Conservation (phyloP, 495 filamentous ascomycete genomes). For the Xylaria flabelliformis region DNA sequence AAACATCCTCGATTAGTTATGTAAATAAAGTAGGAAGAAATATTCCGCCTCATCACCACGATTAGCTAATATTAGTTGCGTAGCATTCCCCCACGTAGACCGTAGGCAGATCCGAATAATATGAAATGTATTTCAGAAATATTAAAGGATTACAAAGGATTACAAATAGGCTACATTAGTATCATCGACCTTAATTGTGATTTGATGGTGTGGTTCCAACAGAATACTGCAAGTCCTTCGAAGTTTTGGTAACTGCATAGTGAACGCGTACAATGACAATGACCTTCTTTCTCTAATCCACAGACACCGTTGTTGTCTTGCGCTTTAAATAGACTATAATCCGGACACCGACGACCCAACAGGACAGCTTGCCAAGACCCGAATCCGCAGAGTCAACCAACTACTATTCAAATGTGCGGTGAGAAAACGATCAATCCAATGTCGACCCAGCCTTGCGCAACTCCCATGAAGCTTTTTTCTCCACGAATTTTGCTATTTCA, state of each 20-base stretch:
- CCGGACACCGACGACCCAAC: conserved; percentile 7
- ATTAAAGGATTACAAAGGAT: not conserved
- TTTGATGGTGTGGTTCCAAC: not conserved
- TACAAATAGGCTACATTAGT: not conserved
- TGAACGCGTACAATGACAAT: not conserved
- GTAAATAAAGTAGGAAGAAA: not conserved
- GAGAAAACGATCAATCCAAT: not conserved
- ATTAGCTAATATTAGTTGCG: not conserved
- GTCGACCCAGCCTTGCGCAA: not conserved
- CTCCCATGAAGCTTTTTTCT: not conserved
- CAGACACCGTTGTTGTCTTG: not conserved
- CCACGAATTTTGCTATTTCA: not conserved
- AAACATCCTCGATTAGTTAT: not conserved
- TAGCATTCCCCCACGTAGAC: not conserved
- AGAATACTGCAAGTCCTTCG: not conserved
- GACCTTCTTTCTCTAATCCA: not conserved
- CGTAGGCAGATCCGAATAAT: not conserved
- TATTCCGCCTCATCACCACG: not conserved
- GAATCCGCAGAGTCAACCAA: not conserved
- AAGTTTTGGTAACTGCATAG: not conserved
- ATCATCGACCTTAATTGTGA: not conserved
- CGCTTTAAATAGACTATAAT: not conserved
- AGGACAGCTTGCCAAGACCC: not conserved
- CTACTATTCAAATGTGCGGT: not conserved
- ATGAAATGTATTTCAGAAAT: not conserved